phyloP scores from a whole-genome alignment of 2,329 filamentous ascomycete species.

The Cyphellophora europaea region DNA sequence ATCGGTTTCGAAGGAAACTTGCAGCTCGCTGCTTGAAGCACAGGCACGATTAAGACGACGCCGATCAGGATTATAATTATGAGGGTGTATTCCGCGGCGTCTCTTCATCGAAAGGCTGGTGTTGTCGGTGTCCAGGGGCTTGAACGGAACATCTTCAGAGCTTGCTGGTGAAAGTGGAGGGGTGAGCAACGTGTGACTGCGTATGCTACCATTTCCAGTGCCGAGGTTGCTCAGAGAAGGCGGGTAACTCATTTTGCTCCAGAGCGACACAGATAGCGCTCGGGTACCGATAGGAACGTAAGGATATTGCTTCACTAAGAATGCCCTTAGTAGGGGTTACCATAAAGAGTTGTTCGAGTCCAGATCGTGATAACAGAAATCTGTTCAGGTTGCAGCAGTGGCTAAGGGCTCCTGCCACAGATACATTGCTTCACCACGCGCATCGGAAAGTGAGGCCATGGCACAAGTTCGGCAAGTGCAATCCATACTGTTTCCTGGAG shows the following conservation, averaged over 20 bases:
- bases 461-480: too few relatives aligned
- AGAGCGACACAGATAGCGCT: too few relatives aligned
- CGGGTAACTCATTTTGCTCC: background rate
- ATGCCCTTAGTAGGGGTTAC: too few relatives aligned
- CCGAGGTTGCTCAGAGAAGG: background rate
- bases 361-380: too few relatives aligned
- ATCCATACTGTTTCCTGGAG: too few relatives aligned
- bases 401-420: too few relatives aligned
- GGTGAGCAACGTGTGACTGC: conserved; percentile 9
- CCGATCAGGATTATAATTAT: background rate
- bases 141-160: conserved; percentile 13
- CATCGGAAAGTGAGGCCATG: too few relatives aligned
- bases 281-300: too few relatives aligned
- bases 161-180: conserved; percentile 12
- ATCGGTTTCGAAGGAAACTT: background rate
- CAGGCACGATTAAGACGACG: background rate
- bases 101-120: conserved; percentile 18
- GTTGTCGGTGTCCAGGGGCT: conserved; percentile 7
- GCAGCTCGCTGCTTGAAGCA: background rate
- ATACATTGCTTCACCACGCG: too few relatives aligned
- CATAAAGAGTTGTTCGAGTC: too few relatives aligned
- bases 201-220: background rate
- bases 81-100: background rate
- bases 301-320: too few relatives aligned
- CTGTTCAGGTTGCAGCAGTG: too few relatives aligned